phyloP scores from a whole-genome alignment of 1,284 basidiomycete species.

The Pseudozyma sp. region DNA sequence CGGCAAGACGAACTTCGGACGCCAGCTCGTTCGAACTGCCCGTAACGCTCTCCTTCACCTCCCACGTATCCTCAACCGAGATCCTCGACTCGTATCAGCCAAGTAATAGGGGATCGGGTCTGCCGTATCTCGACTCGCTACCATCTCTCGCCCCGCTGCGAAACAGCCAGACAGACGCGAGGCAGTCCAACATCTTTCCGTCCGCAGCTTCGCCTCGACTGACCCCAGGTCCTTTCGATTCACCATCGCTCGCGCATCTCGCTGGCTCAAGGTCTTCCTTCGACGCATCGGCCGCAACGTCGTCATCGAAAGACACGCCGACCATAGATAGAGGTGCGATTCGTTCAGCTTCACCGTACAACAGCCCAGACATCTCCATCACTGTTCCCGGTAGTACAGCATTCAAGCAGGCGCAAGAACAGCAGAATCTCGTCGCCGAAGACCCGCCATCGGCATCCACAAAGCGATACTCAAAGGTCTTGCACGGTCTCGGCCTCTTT shows the following conservation, averaged over 20 bases:
- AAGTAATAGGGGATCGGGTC: background rate
- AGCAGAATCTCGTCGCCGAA: slow-evolving; percentile 9
- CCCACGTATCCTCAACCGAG: slow-evolving; percentile 14
- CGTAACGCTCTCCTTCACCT: slow-evolving; percentile 20
- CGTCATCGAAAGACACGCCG: slow-evolving; percentile 2
- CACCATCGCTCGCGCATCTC: slow-evolving; percentile 26
- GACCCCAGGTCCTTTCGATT: slow-evolving; percentile 18
- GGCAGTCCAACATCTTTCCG: background rate
- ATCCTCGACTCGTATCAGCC: slow-evolving; percentile 9
- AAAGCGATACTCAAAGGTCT: slow-evolving; percentile 31
- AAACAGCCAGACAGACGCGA: background rate
- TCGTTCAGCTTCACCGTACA: slow-evolving; percentile 21
- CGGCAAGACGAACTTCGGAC: slow-evolving; percentile 13
- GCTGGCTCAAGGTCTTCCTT: background rate
- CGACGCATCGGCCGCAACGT: background rate
- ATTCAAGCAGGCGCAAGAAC: slow-evolving; percentile 14
- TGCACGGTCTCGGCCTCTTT: slow-evolving; percentile 25
- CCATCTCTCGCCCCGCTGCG: slow-evolving; percentile 5
- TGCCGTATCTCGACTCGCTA: slow-evolving; percentile 19
- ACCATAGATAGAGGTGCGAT: slow-evolving; percentile 17
- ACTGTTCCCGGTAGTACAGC: slow-evolving; percentile 9
- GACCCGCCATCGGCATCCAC: slow-evolving; percentile 3
- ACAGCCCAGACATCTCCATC: slow-evolving; percentile 28
- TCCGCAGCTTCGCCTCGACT: slow-evolving; percentile 5
- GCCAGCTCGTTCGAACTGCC: slow-evolving; percentile 28